phyloP scores from a whole-genome alignment of 108 stramenopile species.

The Epithemia pelagica region DNA sequence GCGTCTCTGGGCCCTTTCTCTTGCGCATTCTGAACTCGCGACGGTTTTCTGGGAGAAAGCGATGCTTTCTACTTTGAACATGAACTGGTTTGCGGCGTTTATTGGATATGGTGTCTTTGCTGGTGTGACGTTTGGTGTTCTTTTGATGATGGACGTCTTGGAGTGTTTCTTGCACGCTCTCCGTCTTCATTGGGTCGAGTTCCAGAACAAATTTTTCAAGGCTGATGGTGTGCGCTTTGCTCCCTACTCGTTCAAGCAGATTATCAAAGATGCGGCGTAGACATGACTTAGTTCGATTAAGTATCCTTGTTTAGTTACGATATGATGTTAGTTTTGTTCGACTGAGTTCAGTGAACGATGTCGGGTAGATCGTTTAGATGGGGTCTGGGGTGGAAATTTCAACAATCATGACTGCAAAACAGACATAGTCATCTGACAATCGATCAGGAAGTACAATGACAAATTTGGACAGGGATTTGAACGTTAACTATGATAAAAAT shows the following conservation, averaged over 20 bases:
- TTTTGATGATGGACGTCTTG: slow-evolving; percentile 97
- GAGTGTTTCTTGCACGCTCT: slow-evolving; percentile 99
- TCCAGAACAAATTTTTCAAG: slow-evolving; percentile 98
- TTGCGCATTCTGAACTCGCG: slow-evolving; percentile 98
- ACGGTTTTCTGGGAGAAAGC: slow-evolving; percentile 98
- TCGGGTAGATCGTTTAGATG: too few species aligned
- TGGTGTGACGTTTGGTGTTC: slow-evolving; percentile 92
- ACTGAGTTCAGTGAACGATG: too few species aligned
- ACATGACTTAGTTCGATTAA: neutral
- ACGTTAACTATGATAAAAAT: too few species aligned
- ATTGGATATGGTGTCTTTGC: slow-evolving; percentile 96
- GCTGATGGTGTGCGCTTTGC: slow-evolving; percentile 92
- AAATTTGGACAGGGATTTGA: too few species aligned
- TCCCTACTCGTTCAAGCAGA: slow-evolving; percentile 82
- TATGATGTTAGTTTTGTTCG: too few species aligned
- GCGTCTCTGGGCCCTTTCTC: slow-evolving; percentile 97
- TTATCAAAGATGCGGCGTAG: slow-evolving; percentile 62
- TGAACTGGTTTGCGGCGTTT: slow-evolving; percentile 86
- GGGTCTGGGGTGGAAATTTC: too few species aligned
- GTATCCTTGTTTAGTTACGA: too few species aligned
- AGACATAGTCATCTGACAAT: too few species aligned
- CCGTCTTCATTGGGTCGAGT: slow-evolving; percentile 99
- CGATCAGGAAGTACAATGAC: too few species aligned
- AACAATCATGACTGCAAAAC: too few species aligned
- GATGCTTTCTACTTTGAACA: slow-evolving; percentile 88